Base-by-base conservation (phyloP, 2,329 filamentous ascomycete genomes). In the Fusarium subglutinans region DNA sequence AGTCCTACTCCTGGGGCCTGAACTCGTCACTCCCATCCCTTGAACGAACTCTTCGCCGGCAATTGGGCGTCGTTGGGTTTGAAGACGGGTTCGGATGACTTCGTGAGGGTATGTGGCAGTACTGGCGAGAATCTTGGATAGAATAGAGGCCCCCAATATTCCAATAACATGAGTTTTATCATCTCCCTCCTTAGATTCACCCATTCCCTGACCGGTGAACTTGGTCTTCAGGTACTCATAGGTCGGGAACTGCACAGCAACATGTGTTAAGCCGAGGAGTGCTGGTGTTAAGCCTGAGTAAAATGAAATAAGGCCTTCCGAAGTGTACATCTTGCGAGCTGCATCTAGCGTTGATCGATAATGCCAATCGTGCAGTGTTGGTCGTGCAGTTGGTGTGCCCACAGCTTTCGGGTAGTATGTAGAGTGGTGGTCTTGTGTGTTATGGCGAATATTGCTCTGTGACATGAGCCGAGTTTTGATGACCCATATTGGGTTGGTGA, bases 401-500 rank as follows among this genome's bases (percentile, higher is more conserved):
- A 83, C 80, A 18, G 87, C 83, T 75, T 86, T 86, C 50, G 88
- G 86, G 69, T 86, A 72, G 50, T 69, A 64, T 54, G 72, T 38
- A 78, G 75, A 69, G 83, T 85, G 86, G 80, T 86, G 86, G 79
- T 86, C 80, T 83, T 86, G 76, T 15, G 62, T 58, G 45, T 59
- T 62, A 37, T 74, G 82, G 80, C 72, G 83, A 80, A 82, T 75
- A 83, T 87, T 73, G 88, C 91, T 93, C 85, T 98, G 96, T 43
- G 96, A 98, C 96, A 98, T 98, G 77, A 99, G 89, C 76, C 96
- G 90, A 55, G 96, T 99, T 84, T 99, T 99, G 85, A 99, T 98
- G 43, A 99, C 96, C 96, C 96, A 99, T 70, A 99, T 99, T 2
- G 96, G 96, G 82, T 98, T 99, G 30, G 96, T 99, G 72, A 92